Base-by-base conservation (phyloP, 2,329 filamentous ascomycete species). In the Cyphellophora attinorum region DNA sequence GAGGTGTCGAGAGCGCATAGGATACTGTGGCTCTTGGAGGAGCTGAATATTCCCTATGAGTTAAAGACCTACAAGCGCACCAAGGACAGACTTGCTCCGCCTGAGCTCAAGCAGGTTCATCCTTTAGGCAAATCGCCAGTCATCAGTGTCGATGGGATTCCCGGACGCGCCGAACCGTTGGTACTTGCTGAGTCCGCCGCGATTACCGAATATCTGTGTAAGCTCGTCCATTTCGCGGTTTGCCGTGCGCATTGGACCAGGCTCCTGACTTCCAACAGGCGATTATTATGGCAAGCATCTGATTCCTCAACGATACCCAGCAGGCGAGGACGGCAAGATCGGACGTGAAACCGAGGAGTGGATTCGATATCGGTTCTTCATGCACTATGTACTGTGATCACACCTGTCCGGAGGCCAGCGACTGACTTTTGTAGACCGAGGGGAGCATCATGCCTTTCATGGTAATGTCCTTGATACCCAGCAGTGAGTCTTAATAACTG, bases 111-210 rank as follows among this genome's bases (percentile, higher is more conserved):
- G 51, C 68, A 84, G 44, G 61, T 93, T 23, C 85, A 94, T 52
- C 81, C 85, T 0, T 68, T 95, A 3, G 89, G 89, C 42, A 94
- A 94, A 57, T 86, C 85, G 2, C 89, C 89, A 1, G 63, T 89
- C 27, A 63, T 96, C 45, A 74, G 72, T 6, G 65, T 95, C 48
- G 63, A 74, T 41, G n/a, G n/a, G n/a, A 57, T 61, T 2, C 58
- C 67, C 2, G 57, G 55, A 1, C 57, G 51, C 10, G 49, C 58
- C 3, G 59, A 69, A 41, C 70, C 70, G 1, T 44, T 76, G 19
- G 72, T 89, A 1, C 62, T 95, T 30, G 84, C 85, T 6, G 89
- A 96, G 62, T 89, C 81, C 29, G 85, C 73, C 5, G 72, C 79
- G 39, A 89, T 95, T 48, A 67, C 76, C 8, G 81, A 93, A 61